phyloP scores from a whole-genome alignment of 345 rosid species.

The Clausena lansium region DNA sequence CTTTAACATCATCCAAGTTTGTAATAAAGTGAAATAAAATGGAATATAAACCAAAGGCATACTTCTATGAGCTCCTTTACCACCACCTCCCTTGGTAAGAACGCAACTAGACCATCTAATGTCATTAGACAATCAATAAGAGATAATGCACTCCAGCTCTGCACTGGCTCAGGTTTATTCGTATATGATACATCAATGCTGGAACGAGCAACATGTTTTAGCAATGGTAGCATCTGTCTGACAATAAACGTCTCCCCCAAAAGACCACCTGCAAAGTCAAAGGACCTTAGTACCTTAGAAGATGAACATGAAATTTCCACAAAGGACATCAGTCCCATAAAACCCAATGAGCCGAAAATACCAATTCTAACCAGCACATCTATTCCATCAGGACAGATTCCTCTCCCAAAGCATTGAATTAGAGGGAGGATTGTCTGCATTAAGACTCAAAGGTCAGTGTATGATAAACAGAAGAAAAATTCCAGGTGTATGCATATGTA shows the following conservation, averaged over 20 bases:
- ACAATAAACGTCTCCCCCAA: constrained; percentile 70
- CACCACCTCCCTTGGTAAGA: constrained; percentile 66
- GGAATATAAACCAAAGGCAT: constrained; percentile 26
- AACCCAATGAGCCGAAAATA: constrained; percentile 45
- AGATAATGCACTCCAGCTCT: constrained; percentile 82
- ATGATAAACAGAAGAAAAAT: constrained; percentile 19
- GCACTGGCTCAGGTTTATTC: constrained; percentile 83
- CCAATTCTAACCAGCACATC: constrained; percentile 93
- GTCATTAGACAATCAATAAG: constrained; percentile 76
- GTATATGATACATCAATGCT: constrained; percentile 54
- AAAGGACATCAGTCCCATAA: constrained; percentile 22
- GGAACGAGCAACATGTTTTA: constrained; percentile 65
- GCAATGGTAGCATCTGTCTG: constrained; percentile 85
- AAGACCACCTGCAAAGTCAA: constrained; percentile 68
- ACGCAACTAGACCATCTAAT: constrained; percentile 66
- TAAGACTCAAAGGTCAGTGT: constrained; percentile 19
- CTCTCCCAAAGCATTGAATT: constrained; percentile 91
- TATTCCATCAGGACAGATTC: constrained; percentile 83
- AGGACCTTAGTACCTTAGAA: constrained; percentile 21
- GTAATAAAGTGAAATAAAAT: constrained; percentile 6
- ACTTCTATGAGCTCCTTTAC: constrained; percentile 79
- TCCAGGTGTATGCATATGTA: not conserved
- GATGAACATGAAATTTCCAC: constrained; percentile 21
- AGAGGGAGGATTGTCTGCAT: constrained; percentile 85
- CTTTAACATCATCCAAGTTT: constrained; percentile 8